Conservation (phyloP, 352 stramenopile species). For the Peronospora farinosa region DNA sequence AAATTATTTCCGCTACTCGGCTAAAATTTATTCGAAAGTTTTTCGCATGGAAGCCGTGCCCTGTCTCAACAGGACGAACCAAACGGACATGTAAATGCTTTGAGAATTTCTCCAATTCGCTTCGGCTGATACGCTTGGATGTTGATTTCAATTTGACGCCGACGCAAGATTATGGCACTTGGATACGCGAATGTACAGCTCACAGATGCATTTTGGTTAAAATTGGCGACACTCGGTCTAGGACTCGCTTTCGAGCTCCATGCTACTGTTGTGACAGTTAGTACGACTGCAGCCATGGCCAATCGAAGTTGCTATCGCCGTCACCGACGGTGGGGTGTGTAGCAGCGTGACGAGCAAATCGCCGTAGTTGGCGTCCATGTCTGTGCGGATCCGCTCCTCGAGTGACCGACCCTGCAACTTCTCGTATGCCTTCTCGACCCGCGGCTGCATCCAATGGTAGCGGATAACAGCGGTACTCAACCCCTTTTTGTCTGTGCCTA, state of each 20-base stretch:
- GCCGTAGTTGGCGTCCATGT: conserved; percentile 52
- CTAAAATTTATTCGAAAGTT: too few species aligned
- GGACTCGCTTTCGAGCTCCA: conserved; percentile 3
- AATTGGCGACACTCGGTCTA: background rate
- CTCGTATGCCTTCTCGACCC: conserved; percentile 38
- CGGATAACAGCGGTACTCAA: conserved; percentile 49
- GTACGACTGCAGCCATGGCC: background rate
- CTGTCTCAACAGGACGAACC: too few species aligned
- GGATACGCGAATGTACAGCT: background rate
- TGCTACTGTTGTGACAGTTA: conserved; percentile 4
- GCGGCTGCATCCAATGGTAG: conserved; percentile 43
- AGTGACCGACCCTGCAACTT: conserved; percentile 39
- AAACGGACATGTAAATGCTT: too few species aligned
- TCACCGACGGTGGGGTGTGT: conserved; percentile 24
- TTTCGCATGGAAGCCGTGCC: too few species aligned
- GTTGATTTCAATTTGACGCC: too few species aligned
- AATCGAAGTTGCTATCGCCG: background rate
- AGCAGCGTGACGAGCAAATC: conserved; percentile 46
- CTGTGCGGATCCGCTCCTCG: conserved; percentile 45
- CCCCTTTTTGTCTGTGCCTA: conserved; percentile 52
- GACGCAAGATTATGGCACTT: too few species aligned
- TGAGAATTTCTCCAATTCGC: too few species aligned
- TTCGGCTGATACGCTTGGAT: too few species aligned
- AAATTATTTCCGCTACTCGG: too few species aligned
- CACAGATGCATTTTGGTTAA: background rate